phyloP scores from a whole-genome alignment of 495 filamentous ascomycete genomes.

The Aspergillus sclerotiicarbonarius region DNA sequence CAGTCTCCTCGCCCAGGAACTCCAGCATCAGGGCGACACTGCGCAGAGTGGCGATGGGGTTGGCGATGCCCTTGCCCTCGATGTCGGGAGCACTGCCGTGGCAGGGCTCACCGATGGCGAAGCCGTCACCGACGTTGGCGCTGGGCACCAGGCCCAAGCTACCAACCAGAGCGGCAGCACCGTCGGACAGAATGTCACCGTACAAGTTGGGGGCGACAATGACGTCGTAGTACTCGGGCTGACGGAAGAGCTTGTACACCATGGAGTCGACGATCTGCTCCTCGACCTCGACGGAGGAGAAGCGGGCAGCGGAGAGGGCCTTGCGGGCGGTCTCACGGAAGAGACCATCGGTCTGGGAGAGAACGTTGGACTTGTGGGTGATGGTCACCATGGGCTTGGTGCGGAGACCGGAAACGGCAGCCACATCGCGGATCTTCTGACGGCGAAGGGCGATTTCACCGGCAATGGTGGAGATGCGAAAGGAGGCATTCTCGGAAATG shows the following conservation, averaged over 20 bases:
- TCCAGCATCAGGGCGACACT: slow-evolving; percentile 94
- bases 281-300: slow-evolving; percentile 66
- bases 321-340: slow-evolving; percentile 78
- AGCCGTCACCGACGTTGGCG: slow-evolving; percentile 91
- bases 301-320: slow-evolving; percentile 64
- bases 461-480: slow-evolving; percentile 84
- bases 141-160: slow-evolving; percentile 89
- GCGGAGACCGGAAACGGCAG: slow-evolving; percentile 54
- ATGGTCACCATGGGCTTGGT: slow-evolving; percentile 79
- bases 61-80: slow-evolving; percentile 85
- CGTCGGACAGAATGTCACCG: slow-evolving; percentile 94
- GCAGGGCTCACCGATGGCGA: slow-evolving; percentile 97
- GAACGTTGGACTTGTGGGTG: slow-evolving; percentile 97
- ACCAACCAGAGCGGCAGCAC: slow-evolving; percentile 93
- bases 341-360: slow-evolving; percentile 93
- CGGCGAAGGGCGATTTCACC: slow-evolving; percentile 89
- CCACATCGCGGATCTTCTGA: slow-evolving; percentile 67
- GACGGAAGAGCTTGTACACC: slow-evolving; percentile 99
- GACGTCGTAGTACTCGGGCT: slow-evolving; percentile 91
- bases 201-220: slow-evolving; percentile 98
- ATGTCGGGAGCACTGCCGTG: slow-evolving; percentile 97
- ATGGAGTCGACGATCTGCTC: slow-evolving; percentile 99
- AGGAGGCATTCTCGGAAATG: slow-evolving; percentile 80
- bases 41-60: slow-evolving; percentile 92
- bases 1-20: slow-evolving; percentile 82